phyloP scores from a whole-genome alignment of 352 stramenopile genomes.

The Globisporangium mamillatum region DNA sequence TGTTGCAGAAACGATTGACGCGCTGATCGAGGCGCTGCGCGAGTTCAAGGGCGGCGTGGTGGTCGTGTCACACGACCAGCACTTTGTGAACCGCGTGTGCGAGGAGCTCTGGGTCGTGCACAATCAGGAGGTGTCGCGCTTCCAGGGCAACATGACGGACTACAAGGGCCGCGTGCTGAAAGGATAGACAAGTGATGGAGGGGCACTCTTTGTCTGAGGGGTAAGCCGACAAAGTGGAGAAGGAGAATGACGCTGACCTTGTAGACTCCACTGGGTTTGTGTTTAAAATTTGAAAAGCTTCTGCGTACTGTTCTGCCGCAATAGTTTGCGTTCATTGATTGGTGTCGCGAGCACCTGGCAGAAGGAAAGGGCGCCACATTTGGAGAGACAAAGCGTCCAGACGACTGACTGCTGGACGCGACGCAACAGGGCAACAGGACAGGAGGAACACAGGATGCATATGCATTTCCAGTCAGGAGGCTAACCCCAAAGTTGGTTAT shows the following conservation, averaged over 20 bases:
- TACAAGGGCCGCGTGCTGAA: conserved; percentile 82
- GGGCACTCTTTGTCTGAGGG: neutral
- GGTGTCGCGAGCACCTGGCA: too few species aligned
- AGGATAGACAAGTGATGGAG: conserved; percentile 26
- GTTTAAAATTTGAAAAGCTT: neutral
- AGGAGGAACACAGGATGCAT: too few species aligned
- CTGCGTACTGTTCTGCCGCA: too few species aligned
- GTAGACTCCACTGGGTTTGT: neutral
- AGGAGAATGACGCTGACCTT: neutral
- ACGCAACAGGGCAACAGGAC: too few species aligned
- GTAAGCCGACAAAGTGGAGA: neutral
- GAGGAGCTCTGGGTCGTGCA: conserved; percentile 92
- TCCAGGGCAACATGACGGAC: conserved; percentile 74
- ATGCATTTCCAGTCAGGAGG: too few species aligned
- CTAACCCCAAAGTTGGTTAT: too few species aligned
- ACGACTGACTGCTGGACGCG: too few species aligned
- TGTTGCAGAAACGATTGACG: conserved; percentile 74
- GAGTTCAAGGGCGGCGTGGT: conserved; percentile 96
- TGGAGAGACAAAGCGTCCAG: too few species aligned
- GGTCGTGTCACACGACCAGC: conserved; percentile 97
- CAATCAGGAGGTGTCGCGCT: conserved; percentile 70
- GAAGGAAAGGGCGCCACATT: too few species aligned
- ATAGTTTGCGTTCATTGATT: too few species aligned
- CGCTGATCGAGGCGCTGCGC: conserved; percentile 94
- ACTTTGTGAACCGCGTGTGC: conserved; percentile 96